These are phyloP conservation scores for Scleromitrula shiraiana DNA, from an alignment of 2,329 filamentous ascomycete genomes.

Conservation along the genomic window DNA sequence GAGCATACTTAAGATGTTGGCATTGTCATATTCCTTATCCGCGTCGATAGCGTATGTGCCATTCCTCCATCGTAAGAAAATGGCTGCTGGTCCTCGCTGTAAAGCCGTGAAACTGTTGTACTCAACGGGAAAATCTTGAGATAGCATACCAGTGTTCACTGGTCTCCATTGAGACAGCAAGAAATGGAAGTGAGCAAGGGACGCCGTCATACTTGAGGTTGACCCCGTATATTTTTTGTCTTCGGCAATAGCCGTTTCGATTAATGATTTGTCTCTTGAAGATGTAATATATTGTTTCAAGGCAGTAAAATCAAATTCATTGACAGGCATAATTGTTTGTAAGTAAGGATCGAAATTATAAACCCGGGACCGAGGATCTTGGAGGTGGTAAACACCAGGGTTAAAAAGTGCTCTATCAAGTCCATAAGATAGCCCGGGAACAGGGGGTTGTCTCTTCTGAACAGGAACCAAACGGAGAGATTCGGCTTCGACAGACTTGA, in stretches of 20 bases:
- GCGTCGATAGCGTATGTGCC: constrained; percentile 91
- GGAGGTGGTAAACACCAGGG: constrained; percentile 81
- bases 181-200: constrained; percentile 86
- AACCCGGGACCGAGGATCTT: constrained; percentile 78
- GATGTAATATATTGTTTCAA: constrained; percentile 86
- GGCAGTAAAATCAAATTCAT: constrained; percentile 85
- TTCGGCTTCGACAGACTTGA: constrained; percentile 23
- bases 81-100: constrained; percentile 63
- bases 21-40: constrained; percentile 82
- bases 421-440: constrained; percentile 28
- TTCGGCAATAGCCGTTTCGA: constrained; percentile 57
- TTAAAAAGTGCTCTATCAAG: constrained; percentile 73
- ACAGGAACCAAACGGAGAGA: constrained; percentile 24
- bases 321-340: constrained; percentile 83
- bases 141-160: constrained; percentile 59
- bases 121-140: constrained; percentile 55
- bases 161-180: constrained; percentile 77
- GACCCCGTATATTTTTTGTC: constrained; percentile 83
- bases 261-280: constrained; percentile 68
- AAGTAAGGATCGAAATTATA: constrained; percentile 98
- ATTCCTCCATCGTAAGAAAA: constrained; percentile 75
- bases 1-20: constrained; percentile 82
- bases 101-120: constrained; percentile 64
- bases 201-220: constrained; percentile 90
- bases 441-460: constrained; percentile 22